These are phyloP conservation scores for Lupinus albus DNA, from an alignment of 306 rosid genomes.

Conservation along the genomic window DNA sequence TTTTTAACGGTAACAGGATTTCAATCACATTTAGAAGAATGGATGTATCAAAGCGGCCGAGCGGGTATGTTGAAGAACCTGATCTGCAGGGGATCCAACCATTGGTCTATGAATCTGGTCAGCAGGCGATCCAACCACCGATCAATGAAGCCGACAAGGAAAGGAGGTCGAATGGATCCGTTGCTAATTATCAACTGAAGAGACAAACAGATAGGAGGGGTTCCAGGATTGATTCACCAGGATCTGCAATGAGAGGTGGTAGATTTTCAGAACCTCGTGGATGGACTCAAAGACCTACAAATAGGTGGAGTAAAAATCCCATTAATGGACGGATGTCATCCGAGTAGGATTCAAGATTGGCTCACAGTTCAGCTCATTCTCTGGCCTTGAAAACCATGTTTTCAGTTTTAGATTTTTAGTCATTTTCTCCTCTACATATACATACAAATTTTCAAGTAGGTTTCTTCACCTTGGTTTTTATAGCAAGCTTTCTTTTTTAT, in stretches of 20 bases:
- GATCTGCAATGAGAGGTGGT: slow-evolving; percentile 50
- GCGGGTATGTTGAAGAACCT: slow-evolving; percentile 61
- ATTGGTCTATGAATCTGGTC: too few relatives aligned
- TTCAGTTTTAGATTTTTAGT: too few relatives aligned
- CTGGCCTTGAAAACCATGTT: neutral
- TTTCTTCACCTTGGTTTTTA: slow-evolving; percentile 6
- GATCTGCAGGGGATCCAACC: slow-evolving; percentile 47
- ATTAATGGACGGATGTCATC: slow-evolving; percentile 36
- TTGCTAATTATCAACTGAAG: slow-evolving; percentile 39
- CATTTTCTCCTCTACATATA: neutral
- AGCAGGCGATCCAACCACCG: too few relatives aligned
- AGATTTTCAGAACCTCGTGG: slow-evolving; percentile 51
- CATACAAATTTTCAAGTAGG: neutral
- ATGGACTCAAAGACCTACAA: slow-evolving; percentile 44
- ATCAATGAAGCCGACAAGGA: slow-evolving; percentile 47
- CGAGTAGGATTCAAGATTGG: neutral
- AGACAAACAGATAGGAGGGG: slow-evolving; percentile 57
- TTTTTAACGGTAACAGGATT: slow-evolving; percentile 55
- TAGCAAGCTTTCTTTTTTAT: neutral
- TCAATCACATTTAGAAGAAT: slow-evolving; percentile 96
- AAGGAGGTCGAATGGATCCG: slow-evolving; percentile 44
- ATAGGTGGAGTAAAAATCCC: slow-evolving; percentile 38
- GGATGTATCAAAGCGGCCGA: slow-evolving; percentile 69
- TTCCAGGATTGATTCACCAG: slow-evolving; percentile 50
- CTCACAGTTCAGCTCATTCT: neutral